Conservation (phyloP, 1,284 basidiomycete species). For the Exsudoporus floridanus region DNA sequence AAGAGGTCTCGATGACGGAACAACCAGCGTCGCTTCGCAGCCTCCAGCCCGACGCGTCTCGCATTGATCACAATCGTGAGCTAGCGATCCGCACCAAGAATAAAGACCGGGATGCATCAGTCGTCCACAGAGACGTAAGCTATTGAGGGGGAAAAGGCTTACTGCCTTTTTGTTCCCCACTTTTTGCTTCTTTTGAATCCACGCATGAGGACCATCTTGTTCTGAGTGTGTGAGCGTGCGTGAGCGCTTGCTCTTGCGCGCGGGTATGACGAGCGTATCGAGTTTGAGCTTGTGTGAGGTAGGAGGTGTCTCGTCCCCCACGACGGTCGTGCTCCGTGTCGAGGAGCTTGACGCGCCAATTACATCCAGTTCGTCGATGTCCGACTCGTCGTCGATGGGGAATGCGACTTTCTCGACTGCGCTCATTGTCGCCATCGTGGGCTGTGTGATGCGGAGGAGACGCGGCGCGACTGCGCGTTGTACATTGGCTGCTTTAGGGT, state of each 20-base stretch:
- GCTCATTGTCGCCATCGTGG: constrained; percentile 2
- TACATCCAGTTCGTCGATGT: constrained; percentile 32
- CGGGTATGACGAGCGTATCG: constrained; percentile 14
- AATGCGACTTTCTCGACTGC: constrained; percentile 1
- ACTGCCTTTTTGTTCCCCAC: constrained; percentile 42
- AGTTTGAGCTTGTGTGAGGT: not conserved
- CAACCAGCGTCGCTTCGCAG: constrained; percentile 42
- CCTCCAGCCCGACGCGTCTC: constrained; percentile 38
- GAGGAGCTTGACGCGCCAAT: constrained; percentile 24
- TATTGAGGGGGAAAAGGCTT: constrained; percentile 4
- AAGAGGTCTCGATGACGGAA: constrained; percentile 41
- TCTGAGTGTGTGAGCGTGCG: constrained; percentile 13
- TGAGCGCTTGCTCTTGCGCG: constrained; percentile 18
- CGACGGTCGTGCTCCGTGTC: constrained; percentile 32
- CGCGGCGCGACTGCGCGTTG: not conserved
- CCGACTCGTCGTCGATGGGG: constrained; percentile 14
- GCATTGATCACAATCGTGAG: constrained; percentile 39
- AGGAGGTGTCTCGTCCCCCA: constrained; percentile 31
- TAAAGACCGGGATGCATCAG: not conserved
- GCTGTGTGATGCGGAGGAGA: not conserved
- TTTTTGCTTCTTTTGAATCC: constrained; percentile 36
- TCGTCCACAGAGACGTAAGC: not conserved
- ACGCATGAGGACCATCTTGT: not conserved
- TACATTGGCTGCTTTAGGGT: constrained; percentile 17
- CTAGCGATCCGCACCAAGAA: constrained; percentile 21